Conservation (phyloP, 1,284 basidiomycete genomes). For the Tylopilus microsporus region DNA sequence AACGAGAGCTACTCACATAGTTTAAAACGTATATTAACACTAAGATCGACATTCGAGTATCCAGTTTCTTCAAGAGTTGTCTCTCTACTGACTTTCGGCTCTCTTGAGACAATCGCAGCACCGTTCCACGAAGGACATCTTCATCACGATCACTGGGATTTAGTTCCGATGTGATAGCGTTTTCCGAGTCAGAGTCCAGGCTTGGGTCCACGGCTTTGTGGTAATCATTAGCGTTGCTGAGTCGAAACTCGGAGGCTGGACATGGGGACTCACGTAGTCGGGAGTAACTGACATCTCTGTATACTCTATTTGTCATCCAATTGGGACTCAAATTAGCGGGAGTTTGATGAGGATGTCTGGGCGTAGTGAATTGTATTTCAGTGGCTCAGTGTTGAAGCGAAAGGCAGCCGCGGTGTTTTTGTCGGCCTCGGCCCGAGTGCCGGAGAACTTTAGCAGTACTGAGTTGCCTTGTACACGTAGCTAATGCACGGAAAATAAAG, state of each 20-base stretch:
- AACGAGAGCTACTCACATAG: conserved; percentile 37
- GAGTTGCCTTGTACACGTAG: background rate
- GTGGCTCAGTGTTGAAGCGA: background rate
- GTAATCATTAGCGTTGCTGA: background rate
- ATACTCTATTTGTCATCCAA: conserved; percentile 10
- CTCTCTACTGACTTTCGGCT: conserved; percentile 13
- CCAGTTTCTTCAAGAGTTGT: conserved; percentile 28
- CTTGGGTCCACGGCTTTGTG: conserved; percentile 4
- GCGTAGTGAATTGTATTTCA: background rate
- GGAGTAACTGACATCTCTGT: conserved; percentile 12
- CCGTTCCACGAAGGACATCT: background rate
- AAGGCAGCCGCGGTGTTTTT: too few species aligned
- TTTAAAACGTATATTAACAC: conserved; percentile 56
- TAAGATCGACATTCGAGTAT: conserved; percentile 47
- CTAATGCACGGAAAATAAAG: too few species aligned
- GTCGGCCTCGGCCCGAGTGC: too few species aligned
- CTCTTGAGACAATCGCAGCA: background rate
- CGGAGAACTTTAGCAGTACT: background rate
- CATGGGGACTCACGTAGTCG: conserved; percentile 17
- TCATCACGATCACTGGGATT: background rate
- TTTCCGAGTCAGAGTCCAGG: conserved; percentile 11
- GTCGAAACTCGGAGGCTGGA: background rate
- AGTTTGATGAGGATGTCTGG: background rate
- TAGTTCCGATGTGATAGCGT: background rate
- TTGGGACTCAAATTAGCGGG: background rate